Evolutionary conservation across 2,329 filamentous ascomycete genomes (phyloP).

Genomic region (Emmonsia crescens): DNA sequence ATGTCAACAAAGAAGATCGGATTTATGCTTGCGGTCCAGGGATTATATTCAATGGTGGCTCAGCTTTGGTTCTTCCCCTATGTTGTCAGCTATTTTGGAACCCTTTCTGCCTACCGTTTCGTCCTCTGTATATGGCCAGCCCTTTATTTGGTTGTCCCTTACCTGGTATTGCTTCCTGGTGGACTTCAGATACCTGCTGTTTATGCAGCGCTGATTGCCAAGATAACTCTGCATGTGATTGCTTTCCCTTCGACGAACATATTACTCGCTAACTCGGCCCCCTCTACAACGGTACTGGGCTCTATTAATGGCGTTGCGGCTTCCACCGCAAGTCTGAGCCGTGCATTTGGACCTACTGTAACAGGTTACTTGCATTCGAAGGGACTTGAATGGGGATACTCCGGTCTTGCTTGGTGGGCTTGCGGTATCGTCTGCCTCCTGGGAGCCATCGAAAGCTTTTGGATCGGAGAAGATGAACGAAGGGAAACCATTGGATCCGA

Average conservation of each 20-base stretch:
- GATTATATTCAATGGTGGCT: constrained; percentile 76
- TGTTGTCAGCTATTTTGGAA: constrained; percentile 63
- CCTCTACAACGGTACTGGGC: constrained; percentile 72
- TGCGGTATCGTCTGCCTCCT: constrained; percentile 64
- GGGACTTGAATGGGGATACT: constrained; percentile 69
- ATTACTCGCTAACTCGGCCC: constrained; percentile 77
- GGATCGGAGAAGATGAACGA: constrained; percentile 55
- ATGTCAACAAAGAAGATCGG: constrained; percentile 77
- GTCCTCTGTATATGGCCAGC: constrained; percentile 74
- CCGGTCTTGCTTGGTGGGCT: constrained; percentile 88
- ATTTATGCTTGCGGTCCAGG: constrained; percentile 77
- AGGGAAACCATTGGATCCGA: constrained; percentile 7
- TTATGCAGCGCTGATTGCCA: constrained; percentile 71
- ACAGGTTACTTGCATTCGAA: constrained; percentile 76
- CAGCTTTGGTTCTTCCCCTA: constrained; percentile 77
- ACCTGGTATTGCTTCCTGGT: constrained; percentile 72
- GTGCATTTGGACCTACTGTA: constrained; percentile 78
- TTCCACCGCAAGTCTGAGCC: constrained; percentile 77
- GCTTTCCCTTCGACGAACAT: constrained; percentile 86
- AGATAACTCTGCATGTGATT: constrained; percentile 84
- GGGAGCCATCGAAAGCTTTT: constrained; percentile 64
- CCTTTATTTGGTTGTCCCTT: constrained; percentile 79
- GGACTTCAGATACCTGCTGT: constrained; percentile 61
- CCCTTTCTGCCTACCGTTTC: constrained; percentile 69
- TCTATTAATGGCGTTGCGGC: constrained; percentile 88